These are phyloP conservation scores for Piper betle DNA, from an alignment of 164 flowering plant species.

Conservation along the genomic window DNA sequence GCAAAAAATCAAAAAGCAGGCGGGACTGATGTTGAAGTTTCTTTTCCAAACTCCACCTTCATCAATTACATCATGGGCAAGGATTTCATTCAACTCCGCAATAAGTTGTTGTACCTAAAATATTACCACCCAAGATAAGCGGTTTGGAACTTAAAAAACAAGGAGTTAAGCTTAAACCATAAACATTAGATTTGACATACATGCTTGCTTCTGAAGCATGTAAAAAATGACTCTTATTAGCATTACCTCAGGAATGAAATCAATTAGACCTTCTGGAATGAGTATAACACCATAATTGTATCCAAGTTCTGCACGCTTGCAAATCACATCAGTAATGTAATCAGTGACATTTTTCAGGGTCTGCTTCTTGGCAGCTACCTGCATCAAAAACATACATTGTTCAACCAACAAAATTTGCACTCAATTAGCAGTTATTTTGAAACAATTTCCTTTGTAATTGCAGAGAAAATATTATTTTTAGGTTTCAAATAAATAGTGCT, in stretches of 20 bases:
- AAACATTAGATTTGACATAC: neutral
- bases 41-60: constrained; percentile 81
- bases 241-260: constrained; percentile 95
- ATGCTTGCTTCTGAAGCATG: neutral
- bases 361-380: constrained; percentile 86
- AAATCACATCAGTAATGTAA: constrained; percentile 75
- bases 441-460: neutral
- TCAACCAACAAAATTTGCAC: neutral
- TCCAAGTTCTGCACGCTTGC: constrained; percentile 74
- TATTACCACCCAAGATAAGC: neutral
- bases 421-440: neutral
- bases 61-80: constrained; percentile 84
- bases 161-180: too few species aligned
- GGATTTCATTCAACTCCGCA: constrained; percentile 87
- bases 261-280: constrained; percentile 97
- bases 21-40: constrained; percentile 62
- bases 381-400: constrained; percentile 12
- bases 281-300: constrained; percentile 93
- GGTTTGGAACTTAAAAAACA: neutral
- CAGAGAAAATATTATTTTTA: neutral
- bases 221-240: neutral
- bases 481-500: neutral
- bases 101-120: constrained; percentile 91
- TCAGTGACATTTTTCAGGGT: constrained; percentile 85
- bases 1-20: constrained; percentile 74